Base-by-base conservation (phyloP, 306 rosid genomes). In the Adenanthera pavonina region DNA sequence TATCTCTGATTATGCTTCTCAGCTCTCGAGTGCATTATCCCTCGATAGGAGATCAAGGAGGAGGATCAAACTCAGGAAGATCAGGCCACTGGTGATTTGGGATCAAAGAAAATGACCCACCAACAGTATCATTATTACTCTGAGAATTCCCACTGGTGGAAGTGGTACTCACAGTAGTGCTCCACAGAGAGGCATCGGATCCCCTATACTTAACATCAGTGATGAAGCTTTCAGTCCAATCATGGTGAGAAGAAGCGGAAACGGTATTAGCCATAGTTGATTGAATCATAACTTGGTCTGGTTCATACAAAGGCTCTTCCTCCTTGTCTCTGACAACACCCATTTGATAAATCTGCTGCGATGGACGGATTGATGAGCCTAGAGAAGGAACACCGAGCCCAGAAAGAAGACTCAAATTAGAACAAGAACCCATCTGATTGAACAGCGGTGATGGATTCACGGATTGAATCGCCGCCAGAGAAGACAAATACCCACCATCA, bases 41-140 rank as follows among this genome's bases (percentile, higher is more conserved):
- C 46, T 4, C 41, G 5, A 38, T 38, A 41, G 5, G 46, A 51
- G 51, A 69, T 69, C 54, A 69, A 20, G 74, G 74, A 46, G 74
- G 74, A 69, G 74, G 74, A 15, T 69, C 40, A 12, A 44, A 44
- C 12, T 25, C 40, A 6, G 54, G 74, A 69, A 69, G 56, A 69
- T 69, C 40, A 69, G 56, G 56, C 74, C 74, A 69, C 7, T 69
- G 74, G 30, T 5, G 56, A 69, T 44, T 69, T 2, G 74, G 56
- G 40, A 69, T 44, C 56, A 46, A 44, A 69, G 40, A 46, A 46
- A 69, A 44, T 43, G 74, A 69, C 17, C 52, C 53, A 44, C 52
- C 35, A 69, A 5, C 54, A n/a, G 35, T 8, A 68, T 12, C 15
- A 66, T 40, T 40, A 40, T 15, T 13, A 68, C 16, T 44, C 56